phyloP scores from a whole-genome alignment of 768 basidiomycete species.

The Scleroderma citrinum region DNA sequence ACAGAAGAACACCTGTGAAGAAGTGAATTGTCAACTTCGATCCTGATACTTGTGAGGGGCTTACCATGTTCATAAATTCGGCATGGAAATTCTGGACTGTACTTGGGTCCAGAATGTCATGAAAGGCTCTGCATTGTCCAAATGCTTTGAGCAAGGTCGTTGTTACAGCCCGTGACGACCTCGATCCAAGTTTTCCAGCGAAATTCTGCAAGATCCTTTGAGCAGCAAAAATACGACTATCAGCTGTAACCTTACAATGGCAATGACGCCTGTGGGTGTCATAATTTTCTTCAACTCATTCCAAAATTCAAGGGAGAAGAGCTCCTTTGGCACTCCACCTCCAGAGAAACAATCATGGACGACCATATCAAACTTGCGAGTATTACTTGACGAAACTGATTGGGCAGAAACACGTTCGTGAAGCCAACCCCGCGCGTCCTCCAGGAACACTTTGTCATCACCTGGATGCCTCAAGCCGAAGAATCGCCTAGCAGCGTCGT shows the following conservation, averaged over 20 bases:
- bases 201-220: constrained; percentile 55
- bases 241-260: constrained; percentile 52
- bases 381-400: constrained; percentile 11
- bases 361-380: constrained; percentile 55
- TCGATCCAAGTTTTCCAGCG: constrained; percentile 62
- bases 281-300: constrained; percentile 56
- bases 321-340: constrained; percentile 79
- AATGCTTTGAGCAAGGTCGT: constrained; percentile 70
- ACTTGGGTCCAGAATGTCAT: constrained; percentile 51
- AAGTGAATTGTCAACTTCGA: neutral
- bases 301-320: constrained; percentile 88
- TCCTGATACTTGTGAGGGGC: constrained; percentile 13
- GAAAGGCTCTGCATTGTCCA: constrained; percentile 75
- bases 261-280: constrained; percentile 67
- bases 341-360: constrained; percentile 95
- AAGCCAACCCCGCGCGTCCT: constrained; percentile 77
- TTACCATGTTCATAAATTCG: constrained; percentile 71
- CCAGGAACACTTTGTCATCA: constrained; percentile 55
- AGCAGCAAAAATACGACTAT: neutral
- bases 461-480: constrained; percentile 74
- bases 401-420: constrained; percentile 27
- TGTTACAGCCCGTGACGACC: constrained; percentile 59
- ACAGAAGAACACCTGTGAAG: constrained; percentile 77
- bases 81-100: constrained; percentile 41
- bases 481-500: constrained; percentile 69